Conservation (phyloP, 345 rosid genomes). For the Arabidopsis arenosa region DNA sequence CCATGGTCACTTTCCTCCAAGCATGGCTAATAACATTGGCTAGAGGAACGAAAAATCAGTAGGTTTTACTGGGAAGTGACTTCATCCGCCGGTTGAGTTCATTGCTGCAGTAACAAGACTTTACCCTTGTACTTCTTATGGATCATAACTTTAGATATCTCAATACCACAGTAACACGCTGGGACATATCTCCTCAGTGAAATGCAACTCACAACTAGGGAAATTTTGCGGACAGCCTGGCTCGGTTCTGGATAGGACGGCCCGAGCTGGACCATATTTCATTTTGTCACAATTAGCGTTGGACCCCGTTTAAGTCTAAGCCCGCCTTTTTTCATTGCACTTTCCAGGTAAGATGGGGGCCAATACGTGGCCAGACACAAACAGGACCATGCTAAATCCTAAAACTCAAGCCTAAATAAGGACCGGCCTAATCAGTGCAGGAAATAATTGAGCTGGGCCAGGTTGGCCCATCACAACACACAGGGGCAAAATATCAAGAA, state of each 20-base stretch:
- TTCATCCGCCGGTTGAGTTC: neutral
- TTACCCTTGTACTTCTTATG: neutral
- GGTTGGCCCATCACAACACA: neutral
- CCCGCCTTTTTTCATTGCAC: neutral
- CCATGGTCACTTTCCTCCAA: conserved; percentile 11
- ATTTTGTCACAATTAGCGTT: neutral
- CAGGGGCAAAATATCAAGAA: neutral
- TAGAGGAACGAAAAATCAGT: neutral
- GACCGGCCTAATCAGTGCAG: neutral
- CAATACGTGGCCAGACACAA: neutral
- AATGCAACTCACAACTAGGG: conserved; percentile 10
- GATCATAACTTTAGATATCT: neutral
- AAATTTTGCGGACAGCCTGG: conserved; percentile 1
- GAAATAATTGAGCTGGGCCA: conserved; percentile 16
- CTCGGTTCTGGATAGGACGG: neutral
- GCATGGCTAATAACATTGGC: neutral
- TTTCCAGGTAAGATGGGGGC: conserved; percentile 3
- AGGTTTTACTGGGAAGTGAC: conserved; percentile 1
- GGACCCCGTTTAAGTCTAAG: neutral
- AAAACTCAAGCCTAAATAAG: neutral
- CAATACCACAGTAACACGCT: neutral
- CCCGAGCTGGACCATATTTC: neutral
- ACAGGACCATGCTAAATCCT: conserved; percentile 27
- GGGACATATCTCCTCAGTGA: neutral
- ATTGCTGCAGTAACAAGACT: neutral